These are phyloP conservation scores for Calocybe indica DNA, from an alignment of 768 basidiomycete species.

Conservation along the genomic window DNA sequence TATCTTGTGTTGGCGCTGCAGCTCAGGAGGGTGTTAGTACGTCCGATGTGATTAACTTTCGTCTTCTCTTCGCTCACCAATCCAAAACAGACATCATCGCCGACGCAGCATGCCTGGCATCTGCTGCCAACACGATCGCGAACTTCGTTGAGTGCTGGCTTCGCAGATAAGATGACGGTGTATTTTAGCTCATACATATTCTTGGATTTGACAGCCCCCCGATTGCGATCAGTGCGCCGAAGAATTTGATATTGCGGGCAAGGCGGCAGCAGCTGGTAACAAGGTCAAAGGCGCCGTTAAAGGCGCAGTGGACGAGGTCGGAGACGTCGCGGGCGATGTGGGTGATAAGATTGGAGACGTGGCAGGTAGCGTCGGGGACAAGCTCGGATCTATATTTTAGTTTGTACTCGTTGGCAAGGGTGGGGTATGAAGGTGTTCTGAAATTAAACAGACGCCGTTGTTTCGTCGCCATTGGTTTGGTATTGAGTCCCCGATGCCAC, in stretches of 20 bases:
- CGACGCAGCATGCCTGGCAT: conserved; percentile 9
- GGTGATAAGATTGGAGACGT: conserved; percentile 2
- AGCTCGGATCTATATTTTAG: conserved; percentile 1
- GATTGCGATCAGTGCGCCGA: conserved; percentile 6
- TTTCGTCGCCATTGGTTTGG: too few relatives aligned
- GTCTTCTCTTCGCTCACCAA: background rate
- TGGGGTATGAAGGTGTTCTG: too few relatives aligned
- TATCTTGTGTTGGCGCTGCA: conserved; percentile 8
- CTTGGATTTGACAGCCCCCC: conserved; percentile 3
- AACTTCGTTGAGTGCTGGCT: conserved; percentile 2
- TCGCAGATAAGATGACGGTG: too few relatives aligned
- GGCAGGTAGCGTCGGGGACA: conserved; percentile 1
- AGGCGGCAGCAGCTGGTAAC: conserved; percentile 2
- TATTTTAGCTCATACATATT: too few relatives aligned
- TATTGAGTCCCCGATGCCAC: background rate
- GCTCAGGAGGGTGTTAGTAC: conserved; percentile 8
- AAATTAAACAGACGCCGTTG: too few relatives aligned
- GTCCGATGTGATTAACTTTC: background rate
- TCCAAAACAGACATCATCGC: conserved; percentile 3
- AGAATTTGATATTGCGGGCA: conserved; percentile 6
- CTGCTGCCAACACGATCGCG: conserved; percentile 4
- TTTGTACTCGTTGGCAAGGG: too few relatives aligned
- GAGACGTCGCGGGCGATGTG: background rate
- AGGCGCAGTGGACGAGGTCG: conserved; percentile 1
- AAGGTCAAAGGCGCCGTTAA: background rate